phyloP scores from a whole-genome alignment of 495 filamentous ascomycete species.

The Penicillium ucsense region DNA sequence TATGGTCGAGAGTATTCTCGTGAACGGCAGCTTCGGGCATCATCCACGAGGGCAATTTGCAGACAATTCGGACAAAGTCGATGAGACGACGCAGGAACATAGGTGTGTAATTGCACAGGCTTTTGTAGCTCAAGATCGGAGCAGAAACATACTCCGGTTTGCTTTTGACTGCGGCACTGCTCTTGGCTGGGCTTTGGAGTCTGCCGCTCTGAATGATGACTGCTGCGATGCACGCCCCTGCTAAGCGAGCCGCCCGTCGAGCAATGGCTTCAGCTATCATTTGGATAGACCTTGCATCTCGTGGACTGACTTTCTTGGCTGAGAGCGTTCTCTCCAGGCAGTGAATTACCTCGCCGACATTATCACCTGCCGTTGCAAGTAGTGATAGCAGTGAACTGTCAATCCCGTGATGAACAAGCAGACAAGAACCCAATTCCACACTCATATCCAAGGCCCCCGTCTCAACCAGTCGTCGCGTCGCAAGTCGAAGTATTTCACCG shows the following conservation, averaged over 20 bases:
- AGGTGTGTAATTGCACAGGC: neutral
- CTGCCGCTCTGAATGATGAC: constrained; percentile 14
- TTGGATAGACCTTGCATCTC: constrained; percentile 5
- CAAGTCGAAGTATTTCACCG: constrained; percentile 1
- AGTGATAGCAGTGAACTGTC: neutral
- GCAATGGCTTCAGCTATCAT: constrained; percentile 11
- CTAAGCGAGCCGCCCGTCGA: constrained; percentile 13
- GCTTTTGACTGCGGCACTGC: neutral
- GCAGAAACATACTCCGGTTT: too few relatives aligned
- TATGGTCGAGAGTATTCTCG: neutral
- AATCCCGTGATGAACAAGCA: neutral
- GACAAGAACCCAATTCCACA: neutral
- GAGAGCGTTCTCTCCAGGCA: neutral
- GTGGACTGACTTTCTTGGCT: neutral
- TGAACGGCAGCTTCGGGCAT: neutral
- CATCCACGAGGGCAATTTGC: neutral
- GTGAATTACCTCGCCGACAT: neutral
- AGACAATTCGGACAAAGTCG: neutral
- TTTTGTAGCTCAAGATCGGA: neutral
- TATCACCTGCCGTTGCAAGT: neutral
- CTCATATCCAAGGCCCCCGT: neutral
- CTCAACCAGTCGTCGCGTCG: neutral
- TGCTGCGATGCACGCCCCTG: constrained; percentile 13
- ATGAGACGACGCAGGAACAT: neutral
- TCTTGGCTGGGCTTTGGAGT: neutral